Percentiles rank a stretch among this genome's conserved stretches.
phyloP scores from a whole-genome alignment of 2,329 filamentous ascomycete species.

The Aspergillus ochraceus region DNA sequence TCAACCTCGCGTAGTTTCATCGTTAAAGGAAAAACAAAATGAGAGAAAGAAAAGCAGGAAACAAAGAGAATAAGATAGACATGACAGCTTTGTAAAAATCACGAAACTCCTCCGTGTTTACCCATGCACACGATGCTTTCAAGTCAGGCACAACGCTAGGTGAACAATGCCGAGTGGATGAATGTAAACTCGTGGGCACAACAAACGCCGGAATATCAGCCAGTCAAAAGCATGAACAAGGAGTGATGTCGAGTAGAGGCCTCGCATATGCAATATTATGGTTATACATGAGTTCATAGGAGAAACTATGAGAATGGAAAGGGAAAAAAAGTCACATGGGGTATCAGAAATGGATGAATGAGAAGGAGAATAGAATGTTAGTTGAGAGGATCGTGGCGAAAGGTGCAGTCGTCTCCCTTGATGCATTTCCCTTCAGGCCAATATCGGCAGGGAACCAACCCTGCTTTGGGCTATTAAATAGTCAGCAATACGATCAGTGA shows the following conservation, averaged over 20 bases:
- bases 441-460: slow-evolving; percentile 52
- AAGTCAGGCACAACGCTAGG: slow-evolving; percentile 8
- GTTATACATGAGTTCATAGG: slow-evolving; percentile 5
- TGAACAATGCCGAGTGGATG: slow-evolving; percentile 5
- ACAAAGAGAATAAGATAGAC: background rate
- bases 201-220: slow-evolving; percentile 10
- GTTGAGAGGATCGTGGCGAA: slow-evolving; percentile 42
- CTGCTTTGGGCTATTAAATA: slow-evolving; percentile 40
- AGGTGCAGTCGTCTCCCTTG: slow-evolving; percentile 55
- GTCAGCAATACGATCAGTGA: slow-evolving; percentile 12
- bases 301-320: background rate
- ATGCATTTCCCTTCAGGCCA: slow-evolving; percentile 55
- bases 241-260: background rate
- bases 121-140: background rate
- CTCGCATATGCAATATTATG: background rate
- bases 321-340: slow-evolving; percentile 4
- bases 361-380: slow-evolving; percentile 8
- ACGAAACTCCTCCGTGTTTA: slow-evolving; percentile 7
- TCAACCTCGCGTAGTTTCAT: background rate
- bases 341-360: slow-evolving; percentile 16
- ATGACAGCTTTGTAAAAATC: background rate
- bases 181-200: background rate
- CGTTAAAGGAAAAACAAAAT: background rate
- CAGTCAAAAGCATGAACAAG: background rate
- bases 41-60: background rate